Percentiles rank a stretch among this genome's conserved stretches.
Conservation (phyloP, 2,329 filamentous ascomycete species). For the Clarireedia hainanense region DNA sequence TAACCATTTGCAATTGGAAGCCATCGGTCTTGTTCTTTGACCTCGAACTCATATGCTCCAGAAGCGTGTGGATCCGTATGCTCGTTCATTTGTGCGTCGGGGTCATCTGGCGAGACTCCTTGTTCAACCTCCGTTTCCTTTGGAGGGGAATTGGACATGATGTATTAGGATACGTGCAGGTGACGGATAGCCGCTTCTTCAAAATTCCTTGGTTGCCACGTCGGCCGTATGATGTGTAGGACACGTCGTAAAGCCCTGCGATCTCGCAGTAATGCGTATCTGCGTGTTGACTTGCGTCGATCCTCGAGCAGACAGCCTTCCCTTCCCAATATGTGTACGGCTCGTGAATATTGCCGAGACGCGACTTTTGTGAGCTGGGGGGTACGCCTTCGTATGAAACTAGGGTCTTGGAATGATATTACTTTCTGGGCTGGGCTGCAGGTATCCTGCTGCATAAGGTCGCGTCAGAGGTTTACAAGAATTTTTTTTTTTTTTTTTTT, state of each 20-base stretch:
- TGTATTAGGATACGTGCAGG: constrained; percentile 59
- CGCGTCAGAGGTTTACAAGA: constrained; percentile 11
- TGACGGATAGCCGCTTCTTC: constrained; percentile 24
- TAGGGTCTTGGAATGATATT: constrained; percentile 12
- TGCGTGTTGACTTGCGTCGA: constrained; percentile 18
- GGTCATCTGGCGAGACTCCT: constrained; percentile 84
- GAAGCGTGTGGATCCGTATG: constrained; percentile 19
- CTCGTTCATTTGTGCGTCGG: constrained; percentile 86
- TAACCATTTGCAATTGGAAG: constrained; percentile 99
- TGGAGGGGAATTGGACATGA: constrained; percentile 91
- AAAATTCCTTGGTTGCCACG: constrained; percentile 28
- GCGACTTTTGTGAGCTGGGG: constrained; percentile 14
- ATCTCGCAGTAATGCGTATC: constrained; percentile 19
- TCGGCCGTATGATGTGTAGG: constrained; percentile 22
- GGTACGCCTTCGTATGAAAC: constrained; percentile 14
- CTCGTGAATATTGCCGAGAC: constrained; percentile 22
- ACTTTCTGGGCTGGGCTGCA: constrained; percentile 10
- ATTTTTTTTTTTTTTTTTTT: not conserved
- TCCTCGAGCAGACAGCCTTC: constrained; percentile 22
- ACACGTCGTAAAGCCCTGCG: constrained; percentile 16
- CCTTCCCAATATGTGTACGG: constrained; percentile 16
- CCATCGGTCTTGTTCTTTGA: constrained; percentile 99
- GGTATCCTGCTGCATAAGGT: constrained; percentile 9
- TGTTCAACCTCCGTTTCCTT: constrained; percentile 85
- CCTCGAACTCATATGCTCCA: constrained; percentile 86